A percentile compares a stretch with the other conserved stretches of the same genome.
Evolutionary conservation across 75 land plant species (phyloP).

Genomic region (Sequoiadendron giganteum): DNA sequence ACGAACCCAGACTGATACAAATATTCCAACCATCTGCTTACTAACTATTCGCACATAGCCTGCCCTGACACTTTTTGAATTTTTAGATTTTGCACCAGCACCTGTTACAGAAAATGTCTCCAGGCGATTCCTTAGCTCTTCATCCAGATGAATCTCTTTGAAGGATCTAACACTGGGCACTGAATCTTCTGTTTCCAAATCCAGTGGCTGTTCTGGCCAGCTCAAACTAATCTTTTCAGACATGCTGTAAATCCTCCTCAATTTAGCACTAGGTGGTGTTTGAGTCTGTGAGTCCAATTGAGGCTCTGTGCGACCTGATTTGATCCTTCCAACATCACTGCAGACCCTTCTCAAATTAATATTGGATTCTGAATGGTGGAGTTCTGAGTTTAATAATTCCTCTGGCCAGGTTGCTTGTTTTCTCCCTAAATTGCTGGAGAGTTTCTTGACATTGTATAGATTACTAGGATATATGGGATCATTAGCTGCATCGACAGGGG

Average conservation of each 20-base stretch:
- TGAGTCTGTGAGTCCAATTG: slow-evolving; percentile 14
- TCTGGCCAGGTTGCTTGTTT: slow-evolving; percentile 47
- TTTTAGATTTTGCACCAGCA: slow-evolving; percentile 28
- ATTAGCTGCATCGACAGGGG: slow-evolving; percentile 2
- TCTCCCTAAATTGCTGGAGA: slow-evolving; percentile 24
- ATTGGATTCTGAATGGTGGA: slow-evolving; percentile 18
- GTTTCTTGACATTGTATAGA: slow-evolving; percentile 12
- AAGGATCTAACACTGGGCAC: slow-evolving; percentile 38
- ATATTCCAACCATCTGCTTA: slow-evolving; percentile 98
- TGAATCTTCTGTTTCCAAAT: slow-evolving; percentile 32
- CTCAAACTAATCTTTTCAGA: slow-evolving; percentile 56
- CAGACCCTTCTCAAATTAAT: slow-evolving; percentile 37
- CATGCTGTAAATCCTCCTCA: slow-evolving; percentile 40
- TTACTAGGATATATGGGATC: slow-evolving; percentile 5
- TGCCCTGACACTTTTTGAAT: slow-evolving; percentile 24
- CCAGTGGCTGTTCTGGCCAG: slow-evolving; percentile 69
- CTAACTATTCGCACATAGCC: slow-evolving; percentile 77
- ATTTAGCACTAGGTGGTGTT: slow-evolving; percentile 14
- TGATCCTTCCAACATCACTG: slow-evolving; percentile 43
- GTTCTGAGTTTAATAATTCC: slow-evolving; percentile 31
- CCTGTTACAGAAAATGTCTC: slow-evolving; percentile 20
- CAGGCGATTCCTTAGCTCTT: slow-evolving; percentile 14
- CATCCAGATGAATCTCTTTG: slow-evolving; percentile 22
- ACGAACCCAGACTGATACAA: slow-evolving; percentile 82
- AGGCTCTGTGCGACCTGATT: slow-evolving; percentile 15